phyloP scores from a whole-genome alignment of 805 yeast genomes.

The Saturnispora sekii region DNA sequence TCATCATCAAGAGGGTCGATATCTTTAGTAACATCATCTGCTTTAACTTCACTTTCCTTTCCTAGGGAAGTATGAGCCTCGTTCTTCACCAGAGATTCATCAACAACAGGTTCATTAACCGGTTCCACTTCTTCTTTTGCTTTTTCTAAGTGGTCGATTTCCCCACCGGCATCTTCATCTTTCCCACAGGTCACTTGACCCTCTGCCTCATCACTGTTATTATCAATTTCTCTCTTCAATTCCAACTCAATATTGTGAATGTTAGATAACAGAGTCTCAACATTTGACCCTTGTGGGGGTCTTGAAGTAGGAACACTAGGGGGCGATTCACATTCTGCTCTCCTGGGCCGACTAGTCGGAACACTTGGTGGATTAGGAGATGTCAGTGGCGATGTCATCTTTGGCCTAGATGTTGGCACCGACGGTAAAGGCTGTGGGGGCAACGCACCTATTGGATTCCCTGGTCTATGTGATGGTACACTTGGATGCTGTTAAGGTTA shows the following conservation, averaged over 20 bases:
- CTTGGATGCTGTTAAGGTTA: conserved; percentile 5
- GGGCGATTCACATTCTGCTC: neutral
- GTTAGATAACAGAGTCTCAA: conserved; percentile 1
- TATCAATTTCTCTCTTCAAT: neutral
- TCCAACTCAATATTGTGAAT: neutral
- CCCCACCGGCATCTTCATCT: neutral
- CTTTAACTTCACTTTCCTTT: too few species aligned
- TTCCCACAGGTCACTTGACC: neutral
- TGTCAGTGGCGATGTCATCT: neutral
- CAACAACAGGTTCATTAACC: neutral
- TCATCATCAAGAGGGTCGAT: neutral
- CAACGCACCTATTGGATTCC: neutral
- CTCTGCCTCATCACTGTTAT: neutral
- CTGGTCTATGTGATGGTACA: conserved; percentile 5
- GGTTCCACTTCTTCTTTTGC: neutral
- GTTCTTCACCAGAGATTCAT: too few species aligned
- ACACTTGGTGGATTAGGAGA: neutral
- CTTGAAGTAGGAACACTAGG: conserved; percentile 6
- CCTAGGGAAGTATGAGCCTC: too few species aligned
- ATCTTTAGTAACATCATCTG: too few species aligned
- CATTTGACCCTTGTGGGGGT: conserved; percentile 5
- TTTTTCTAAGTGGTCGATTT: neutral
- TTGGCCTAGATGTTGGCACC: conserved; percentile 10
- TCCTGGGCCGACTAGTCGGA: conserved; percentile 1
- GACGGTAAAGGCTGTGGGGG: conserved; percentile 14